Evolutionary conservation across 1,284 basidiomycete species (phyloP).

Genomic region (Ustilago curta): DNA sequence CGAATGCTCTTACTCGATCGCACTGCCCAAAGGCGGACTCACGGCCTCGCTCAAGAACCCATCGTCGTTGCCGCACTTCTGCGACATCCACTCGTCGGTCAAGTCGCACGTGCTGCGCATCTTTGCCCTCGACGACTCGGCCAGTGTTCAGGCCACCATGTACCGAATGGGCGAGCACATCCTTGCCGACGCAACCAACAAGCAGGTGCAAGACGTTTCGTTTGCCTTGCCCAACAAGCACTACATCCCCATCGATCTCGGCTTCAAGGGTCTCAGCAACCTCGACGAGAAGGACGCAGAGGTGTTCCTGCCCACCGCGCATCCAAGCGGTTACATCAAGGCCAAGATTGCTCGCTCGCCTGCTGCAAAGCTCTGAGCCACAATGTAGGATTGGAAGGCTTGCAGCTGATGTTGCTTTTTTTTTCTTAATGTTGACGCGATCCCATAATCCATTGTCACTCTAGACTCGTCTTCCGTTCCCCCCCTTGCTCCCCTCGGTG

Average conservation of each 20-base stretch:
- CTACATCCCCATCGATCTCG: conserved; percentile 64
- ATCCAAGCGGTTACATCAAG: conserved; percentile 64
- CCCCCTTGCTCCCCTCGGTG: background rate
- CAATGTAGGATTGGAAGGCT: too few species aligned
- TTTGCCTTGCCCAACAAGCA: conserved; percentile 86
- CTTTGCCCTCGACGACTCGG: conserved; percentile 88
- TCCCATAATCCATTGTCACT: background rate
- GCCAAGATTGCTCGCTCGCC: conserved; percentile 52
- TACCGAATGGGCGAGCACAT: conserved; percentile 87
- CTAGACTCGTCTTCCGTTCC: background rate
- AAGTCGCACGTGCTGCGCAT: conserved; percentile 80
- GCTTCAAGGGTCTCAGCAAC: conserved; percentile 59
- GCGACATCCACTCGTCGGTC: conserved; percentile 73
- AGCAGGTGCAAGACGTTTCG: conserved; percentile 75
- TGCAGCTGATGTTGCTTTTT: background rate
- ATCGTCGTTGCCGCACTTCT: conserved; percentile 62
- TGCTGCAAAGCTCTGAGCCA: conserved; percentile 44
- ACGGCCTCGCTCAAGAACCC: conserved; percentile 64
- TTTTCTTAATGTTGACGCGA: background rate
- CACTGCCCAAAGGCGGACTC: conserved; percentile 38
- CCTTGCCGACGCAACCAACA: conserved; percentile 71
- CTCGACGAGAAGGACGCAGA: conserved; percentile 61
- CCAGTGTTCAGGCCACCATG: conserved; percentile 91
- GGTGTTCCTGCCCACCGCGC: conserved; percentile 60
- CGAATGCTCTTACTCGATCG: conserved; percentile 58